Evolutionary conservation across 2,329 filamentous ascomycete genomes (phyloP).

Genomic region (Scedosporium apiospermum): DNA sequence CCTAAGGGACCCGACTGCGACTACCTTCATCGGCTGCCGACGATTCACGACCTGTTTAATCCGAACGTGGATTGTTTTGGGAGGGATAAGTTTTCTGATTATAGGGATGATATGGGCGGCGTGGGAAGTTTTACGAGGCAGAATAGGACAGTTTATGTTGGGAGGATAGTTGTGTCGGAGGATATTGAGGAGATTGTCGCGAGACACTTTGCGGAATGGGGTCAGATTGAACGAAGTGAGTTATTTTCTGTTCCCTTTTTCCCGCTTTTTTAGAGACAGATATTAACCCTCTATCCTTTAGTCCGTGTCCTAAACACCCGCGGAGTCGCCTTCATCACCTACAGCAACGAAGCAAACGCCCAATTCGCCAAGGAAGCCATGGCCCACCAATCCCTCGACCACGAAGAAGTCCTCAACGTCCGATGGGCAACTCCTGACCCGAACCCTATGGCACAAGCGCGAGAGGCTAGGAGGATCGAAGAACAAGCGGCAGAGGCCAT

Average conservation of each 20-base stretch:
- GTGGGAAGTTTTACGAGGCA: slow-evolving; percentile 89
- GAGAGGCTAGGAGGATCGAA: slow-evolving; percentile 80
- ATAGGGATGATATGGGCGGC: slow-evolving; percentile 95
- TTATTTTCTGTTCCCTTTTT: slow-evolving; percentile 11
- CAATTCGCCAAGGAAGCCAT: slow-evolving; percentile 93
- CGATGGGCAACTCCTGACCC: slow-evolving; percentile 95
- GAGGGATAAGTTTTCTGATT: slow-evolving; percentile 84
- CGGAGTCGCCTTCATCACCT: slow-evolving; percentile 93
- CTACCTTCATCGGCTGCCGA: slow-evolving; percentile 83
- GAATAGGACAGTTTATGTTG: slow-evolving; percentile 89
- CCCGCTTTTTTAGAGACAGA: neutral
- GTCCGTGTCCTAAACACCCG: slow-evolving; percentile 76
- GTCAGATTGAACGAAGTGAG: slow-evolving; percentile 69
- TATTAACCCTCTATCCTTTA: slow-evolving; percentile 10
- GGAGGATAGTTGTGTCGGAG: slow-evolving; percentile 88
- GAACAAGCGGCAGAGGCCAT: slow-evolving; percentile 96
- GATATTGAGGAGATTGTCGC: slow-evolving; percentile 96
- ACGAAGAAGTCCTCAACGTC: slow-evolving; percentile 88
- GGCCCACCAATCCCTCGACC: slow-evolving; percentile 86
- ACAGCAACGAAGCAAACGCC: slow-evolving; percentile 79
- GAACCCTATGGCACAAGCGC: slow-evolving; percentile 87
- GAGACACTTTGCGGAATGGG: slow-evolving; percentile 95
- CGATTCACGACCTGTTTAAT: slow-evolving; percentile 81
- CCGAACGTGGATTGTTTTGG: slow-evolving; percentile 94
- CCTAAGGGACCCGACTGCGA: slow-evolving; percentile 88